phyloP scores from a whole-genome alignment of 257 asterid genomes.

The Mitragyna speciosa region DNA sequence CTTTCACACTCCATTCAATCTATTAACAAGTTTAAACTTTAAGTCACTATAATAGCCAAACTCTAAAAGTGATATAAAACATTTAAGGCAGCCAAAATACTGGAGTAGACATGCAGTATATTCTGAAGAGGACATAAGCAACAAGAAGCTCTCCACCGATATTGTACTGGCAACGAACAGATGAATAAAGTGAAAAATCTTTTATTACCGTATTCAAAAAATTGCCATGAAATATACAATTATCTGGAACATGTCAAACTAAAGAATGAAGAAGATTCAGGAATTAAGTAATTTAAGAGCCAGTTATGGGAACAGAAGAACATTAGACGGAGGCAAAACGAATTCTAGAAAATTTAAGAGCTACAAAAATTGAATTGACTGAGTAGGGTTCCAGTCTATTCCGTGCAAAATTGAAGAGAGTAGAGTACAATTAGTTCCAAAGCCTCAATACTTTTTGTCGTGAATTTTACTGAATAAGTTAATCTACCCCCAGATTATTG shows the following conservation, averaged over 20 bases:
- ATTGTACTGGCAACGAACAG: not conserved
- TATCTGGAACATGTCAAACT: not conserved
- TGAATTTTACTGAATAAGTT: not conserved
- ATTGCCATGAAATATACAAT: not conserved
- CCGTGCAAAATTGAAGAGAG: not conserved
- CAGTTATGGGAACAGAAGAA: not conserved
- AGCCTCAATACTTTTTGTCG: too few species aligned
- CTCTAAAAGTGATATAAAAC: not conserved
- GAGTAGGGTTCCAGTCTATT: too few species aligned
- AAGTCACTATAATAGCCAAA: conserved; percentile 3
- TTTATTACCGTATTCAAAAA: too few species aligned
- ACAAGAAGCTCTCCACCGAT: not conserved
- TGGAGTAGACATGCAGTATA: not conserved
- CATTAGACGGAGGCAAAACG: not conserved
- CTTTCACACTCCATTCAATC: conserved; percentile 98
- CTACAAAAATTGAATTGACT: not conserved
- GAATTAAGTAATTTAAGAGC: not conserved
- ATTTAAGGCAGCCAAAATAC: not conserved
- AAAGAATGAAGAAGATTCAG: not conserved
- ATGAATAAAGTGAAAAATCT: not conserved
- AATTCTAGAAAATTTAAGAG: not conserved
- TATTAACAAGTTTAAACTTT: conserved; percentile 22
- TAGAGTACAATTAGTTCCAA: too few species aligned
- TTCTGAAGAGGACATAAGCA: not conserved
- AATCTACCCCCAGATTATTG: not conserved